These are phyloP conservation scores for Alternaria ethzedia DNA, from an alignment of 2,329 filamentous ascomycete species.

Conservation along the genomic window DNA sequence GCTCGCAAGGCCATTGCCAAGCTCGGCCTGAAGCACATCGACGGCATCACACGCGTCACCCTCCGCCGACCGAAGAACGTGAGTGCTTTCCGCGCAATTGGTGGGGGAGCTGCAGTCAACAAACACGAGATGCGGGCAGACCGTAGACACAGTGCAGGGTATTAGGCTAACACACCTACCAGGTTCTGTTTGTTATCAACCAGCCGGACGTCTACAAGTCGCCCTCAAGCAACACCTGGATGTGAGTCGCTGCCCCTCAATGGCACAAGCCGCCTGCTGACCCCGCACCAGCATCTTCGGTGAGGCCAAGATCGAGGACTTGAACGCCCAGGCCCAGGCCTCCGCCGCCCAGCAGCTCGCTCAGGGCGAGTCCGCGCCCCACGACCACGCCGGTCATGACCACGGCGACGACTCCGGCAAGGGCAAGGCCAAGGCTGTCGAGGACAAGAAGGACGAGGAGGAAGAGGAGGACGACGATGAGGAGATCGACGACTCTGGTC, in stretches of 20 bases:
- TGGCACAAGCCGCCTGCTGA: conserved; percentile 24
- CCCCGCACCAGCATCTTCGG: conserved; percentile 81
- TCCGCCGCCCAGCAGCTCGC: conserved; percentile 95
- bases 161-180: conserved; percentile 22
- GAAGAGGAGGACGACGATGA: conserved; percentile 75
- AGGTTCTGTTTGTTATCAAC: conserved; percentile 99
- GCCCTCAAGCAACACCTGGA: conserved; percentile 99
- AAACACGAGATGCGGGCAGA: conserved; percentile 7
- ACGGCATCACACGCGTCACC: conserved; percentile 97
- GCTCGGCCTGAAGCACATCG: conserved; percentile 93
- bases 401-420: conserved; percentile 71
- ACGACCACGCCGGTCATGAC: conserved; percentile 73
- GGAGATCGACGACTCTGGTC: conserved; percentile 90
- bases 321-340: conserved; percentile 97
- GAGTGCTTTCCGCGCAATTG: conserved; percentile 57
- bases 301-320: conserved; percentile 99
- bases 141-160: conserved; percentile 8
- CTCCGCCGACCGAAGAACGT: conserved; percentile 99
- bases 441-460: conserved; percentile 66
- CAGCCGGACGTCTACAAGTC: conserved; percentile 99
- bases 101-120: conserved; percentile 11
- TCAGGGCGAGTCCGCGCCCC: conserved; percentile 69
- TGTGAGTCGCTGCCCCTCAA: conserved; percentile 68
- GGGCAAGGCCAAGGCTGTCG: conserved; percentile 71
- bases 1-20: conserved; percentile 99